Conservation (phyloP, 768 basidiomycete genomes). For the Coprinopsis sp. region DNA sequence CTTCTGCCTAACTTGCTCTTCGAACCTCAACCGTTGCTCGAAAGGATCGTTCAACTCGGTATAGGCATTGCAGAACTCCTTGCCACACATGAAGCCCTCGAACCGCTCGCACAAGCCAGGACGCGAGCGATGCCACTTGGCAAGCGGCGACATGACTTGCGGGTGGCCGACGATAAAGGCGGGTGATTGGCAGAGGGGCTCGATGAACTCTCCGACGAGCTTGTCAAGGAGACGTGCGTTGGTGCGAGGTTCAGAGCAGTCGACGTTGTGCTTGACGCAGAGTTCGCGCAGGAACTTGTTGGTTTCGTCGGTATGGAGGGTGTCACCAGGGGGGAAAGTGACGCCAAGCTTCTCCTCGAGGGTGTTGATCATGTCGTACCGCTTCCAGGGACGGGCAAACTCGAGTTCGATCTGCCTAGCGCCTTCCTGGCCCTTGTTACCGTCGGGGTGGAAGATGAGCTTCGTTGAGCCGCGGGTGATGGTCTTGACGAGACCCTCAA, state of each 20-base stretch:
- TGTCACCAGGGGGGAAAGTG: constrained; percentile 90
- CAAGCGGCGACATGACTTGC: constrained; percentile 98
- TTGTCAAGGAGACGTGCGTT: constrained; percentile 95
- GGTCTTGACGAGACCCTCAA: constrained; percentile 88
- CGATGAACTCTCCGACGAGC: constrained; percentile 98
- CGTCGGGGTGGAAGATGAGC: constrained; percentile 87
- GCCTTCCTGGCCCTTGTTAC: constrained; percentile 71
- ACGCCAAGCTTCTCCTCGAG: constrained; percentile 90
- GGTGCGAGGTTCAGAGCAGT: constrained; percentile 93
- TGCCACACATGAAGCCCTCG: constrained; percentile 96
- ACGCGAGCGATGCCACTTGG: constrained; percentile 97
- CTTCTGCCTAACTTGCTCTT: constrained; percentile 94
- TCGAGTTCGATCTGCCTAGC: constrained; percentile 69
- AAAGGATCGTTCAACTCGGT: constrained; percentile 99
- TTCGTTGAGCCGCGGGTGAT: constrained; percentile 78
- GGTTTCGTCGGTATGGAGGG: constrained; percentile 80
- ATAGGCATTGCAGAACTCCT: constrained; percentile 98
- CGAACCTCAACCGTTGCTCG: constrained; percentile 91
- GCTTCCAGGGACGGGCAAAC: constrained; percentile 94
- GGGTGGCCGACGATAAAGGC: constrained; percentile 99
- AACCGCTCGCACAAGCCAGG: constrained; percentile 98
- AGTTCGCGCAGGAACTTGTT: constrained; percentile 86
- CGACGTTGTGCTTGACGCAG: constrained; percentile 90
- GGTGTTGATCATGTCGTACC: constrained; percentile 96
- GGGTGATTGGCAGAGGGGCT: constrained; percentile 93